Conservation (phyloP, 140 eudicot genomes). For the Bidens hawaiensis region DNA sequence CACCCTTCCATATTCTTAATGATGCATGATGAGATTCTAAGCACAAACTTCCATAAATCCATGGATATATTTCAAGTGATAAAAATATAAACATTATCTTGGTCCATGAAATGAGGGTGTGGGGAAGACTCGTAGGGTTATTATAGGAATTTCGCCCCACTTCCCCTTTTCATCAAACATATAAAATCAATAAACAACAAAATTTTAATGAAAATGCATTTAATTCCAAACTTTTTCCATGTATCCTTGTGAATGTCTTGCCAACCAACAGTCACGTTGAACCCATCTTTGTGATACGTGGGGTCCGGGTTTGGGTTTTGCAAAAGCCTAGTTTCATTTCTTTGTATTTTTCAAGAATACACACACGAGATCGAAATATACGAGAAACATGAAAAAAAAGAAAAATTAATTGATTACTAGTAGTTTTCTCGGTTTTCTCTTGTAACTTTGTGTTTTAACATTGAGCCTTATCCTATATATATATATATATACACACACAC, state of each 20-base stretch:
- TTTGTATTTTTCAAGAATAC: conserved; percentile 3
- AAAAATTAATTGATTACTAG: no score
- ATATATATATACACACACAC: not conserved
- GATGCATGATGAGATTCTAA: conserved; percentile 28
- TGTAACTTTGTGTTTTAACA: no score
- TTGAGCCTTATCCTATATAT: no score
- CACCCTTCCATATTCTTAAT: conserved; percentile 14
- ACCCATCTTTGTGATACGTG: conserved; percentile 44
- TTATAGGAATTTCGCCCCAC: conserved; percentile 16
- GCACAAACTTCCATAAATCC: conserved; percentile 32
- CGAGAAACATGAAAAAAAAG: no score
- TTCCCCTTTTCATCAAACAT: not conserved
- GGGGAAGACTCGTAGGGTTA: conserved; percentile 36
- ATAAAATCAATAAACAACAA: conserved; percentile 10
- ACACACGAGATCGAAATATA: no score
- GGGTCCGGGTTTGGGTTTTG: conserved; percentile 44
- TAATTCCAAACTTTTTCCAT: conserved; percentile 23
- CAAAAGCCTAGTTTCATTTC: conserved; percentile 28
- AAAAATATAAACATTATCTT: conserved; percentile 25
- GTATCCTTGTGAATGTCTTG: conserved; percentile 72
- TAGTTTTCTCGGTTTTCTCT: no score
- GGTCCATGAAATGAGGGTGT: conserved; percentile 43
- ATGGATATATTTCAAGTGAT: conserved; percentile 30
- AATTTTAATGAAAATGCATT: not conserved
- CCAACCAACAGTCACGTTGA: conserved; percentile 99